Evolutionary conservation across 2,329 filamentous ascomycete genomes (phyloP).

Genomic region (Aspergillus ochraceus): DNA sequence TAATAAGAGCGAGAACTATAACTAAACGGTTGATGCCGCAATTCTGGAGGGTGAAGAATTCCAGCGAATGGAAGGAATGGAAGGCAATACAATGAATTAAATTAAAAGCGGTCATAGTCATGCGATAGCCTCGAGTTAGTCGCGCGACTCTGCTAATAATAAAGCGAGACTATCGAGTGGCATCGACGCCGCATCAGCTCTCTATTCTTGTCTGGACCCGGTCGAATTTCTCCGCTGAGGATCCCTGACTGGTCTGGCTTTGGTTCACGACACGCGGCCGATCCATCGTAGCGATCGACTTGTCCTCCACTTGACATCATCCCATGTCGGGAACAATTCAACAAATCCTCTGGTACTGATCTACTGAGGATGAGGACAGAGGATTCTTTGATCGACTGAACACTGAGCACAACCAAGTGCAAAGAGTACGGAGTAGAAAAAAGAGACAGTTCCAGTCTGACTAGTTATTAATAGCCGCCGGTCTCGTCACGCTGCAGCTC

Average conservation of each 20-base stretch:
- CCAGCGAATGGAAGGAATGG: neutral
- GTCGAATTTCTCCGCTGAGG: neutral
- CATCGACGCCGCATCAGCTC: slow-evolving; percentile 14
- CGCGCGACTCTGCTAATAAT: slow-evolving; percentile 6
- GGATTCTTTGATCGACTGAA: too few species aligned
- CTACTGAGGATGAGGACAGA: too few species aligned
- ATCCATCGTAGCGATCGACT: neutral
- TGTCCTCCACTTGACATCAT: neutral
- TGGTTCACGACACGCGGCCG: slow-evolving; percentile 4
- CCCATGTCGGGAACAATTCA: neutral
- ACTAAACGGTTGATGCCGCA: neutral
- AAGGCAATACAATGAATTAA: too few species aligned
- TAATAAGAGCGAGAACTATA: neutral
- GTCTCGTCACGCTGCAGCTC: neutral
- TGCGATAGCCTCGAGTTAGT: neutral
- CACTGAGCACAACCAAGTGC: too few species aligned
- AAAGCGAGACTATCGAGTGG: slow-evolving; percentile 3
- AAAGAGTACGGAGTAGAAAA: too few species aligned
- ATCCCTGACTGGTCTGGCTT: neutral
- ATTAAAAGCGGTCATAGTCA: too few species aligned
- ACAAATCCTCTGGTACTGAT: too few species aligned
- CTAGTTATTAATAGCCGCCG: slow-evolving; percentile 1
- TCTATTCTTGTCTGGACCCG: slow-evolving; percentile 5
- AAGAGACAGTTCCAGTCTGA: neutral
- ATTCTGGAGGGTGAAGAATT: neutral